Evolutionary conservation across 2,329 filamentous ascomycete species (phyloP), one percentile per base, ranked within the genome.

Genomic region (Ascochyta rabiei): DNA sequence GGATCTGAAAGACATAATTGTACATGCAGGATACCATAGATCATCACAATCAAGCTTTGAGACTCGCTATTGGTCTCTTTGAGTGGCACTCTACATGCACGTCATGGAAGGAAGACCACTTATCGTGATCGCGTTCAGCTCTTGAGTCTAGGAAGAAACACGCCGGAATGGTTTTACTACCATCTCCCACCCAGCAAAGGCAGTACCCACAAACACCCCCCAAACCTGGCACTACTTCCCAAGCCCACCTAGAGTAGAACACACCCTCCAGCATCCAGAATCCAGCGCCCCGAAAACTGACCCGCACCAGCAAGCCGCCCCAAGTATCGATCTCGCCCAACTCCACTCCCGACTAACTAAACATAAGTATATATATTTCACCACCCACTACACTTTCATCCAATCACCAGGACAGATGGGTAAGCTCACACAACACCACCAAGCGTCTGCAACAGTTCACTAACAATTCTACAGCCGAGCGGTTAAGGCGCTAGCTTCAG

Each of bases 401-500:
- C 0, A 34, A 16, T 34, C 6, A 34, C 6, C 31, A 34, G 31
- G 31, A 34, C 31, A 16, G 31, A 34, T 34, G 31, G 15, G 31
- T 34, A 34, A 16, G 31, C 16, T 13, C 28, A 30, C 28, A 18
- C 31, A 34, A 2, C 31, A 34, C n/a, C 31, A 33, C 3, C 31
- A 10, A 16, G 15, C 2, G 1, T 2, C n/a, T 7, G 1, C 9
- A n/a, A n/a, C 30, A 33, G 4, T 15, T 13, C 3, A n/a, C 34
- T 37, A 37, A 37, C 34, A 37, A 12, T 8, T 12, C 9, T 4
- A 9, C 34, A 43, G 60, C 55, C 50, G 50, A 53, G 50, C 21
- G 60, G 62, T 65, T 63, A 65, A 64, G 60, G 63, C 63, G 63
- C 63, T 66, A 66, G 63, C 61, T 66, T 66, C 61, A 66, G 63